Evolutionary conservation across 2,329 filamentous ascomycete species (phyloP).

Genomic region (Talaromyces sp.): DNA sequence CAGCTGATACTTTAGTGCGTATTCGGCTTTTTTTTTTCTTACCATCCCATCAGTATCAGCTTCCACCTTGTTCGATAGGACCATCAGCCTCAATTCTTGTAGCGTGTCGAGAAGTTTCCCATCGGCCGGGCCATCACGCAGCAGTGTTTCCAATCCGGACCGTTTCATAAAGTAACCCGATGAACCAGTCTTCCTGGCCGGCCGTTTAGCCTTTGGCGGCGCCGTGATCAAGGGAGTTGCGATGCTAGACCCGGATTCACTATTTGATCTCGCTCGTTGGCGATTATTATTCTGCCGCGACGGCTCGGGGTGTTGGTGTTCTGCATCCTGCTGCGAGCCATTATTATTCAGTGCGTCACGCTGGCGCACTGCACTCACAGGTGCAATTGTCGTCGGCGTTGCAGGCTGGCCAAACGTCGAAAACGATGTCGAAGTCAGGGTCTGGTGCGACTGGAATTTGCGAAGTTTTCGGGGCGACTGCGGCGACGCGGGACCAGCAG

Average conservation of each 20-base stretch:
- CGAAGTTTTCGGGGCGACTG: constrained; percentile 64
- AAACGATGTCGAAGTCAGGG: constrained; percentile 54
- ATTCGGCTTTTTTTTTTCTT: constrained; percentile 12
- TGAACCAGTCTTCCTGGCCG: constrained; percentile 41
- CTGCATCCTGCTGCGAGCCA: not conserved
- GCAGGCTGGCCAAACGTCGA: constrained; percentile 39
- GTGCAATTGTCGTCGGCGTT: constrained; percentile 10
- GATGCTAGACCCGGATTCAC: constrained; percentile 25
- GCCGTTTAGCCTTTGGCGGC: constrained; percentile 27
- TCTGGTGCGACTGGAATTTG: constrained; percentile 70
- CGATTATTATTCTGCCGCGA: constrained; percentile 8
- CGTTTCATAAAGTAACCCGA: constrained; percentile 36
- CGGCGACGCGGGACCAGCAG: constrained; percentile 26
- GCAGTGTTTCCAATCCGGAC: constrained; percentile 62
- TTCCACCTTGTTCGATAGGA: constrained; percentile 46
- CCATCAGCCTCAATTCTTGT: constrained; percentile 44
- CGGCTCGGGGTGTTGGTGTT: constrained; percentile 1
- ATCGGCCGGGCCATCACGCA: constrained; percentile 73
- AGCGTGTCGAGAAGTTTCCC: constrained; percentile 52
- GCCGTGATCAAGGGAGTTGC: constrained; percentile 47
- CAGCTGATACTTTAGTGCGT: not conserved
- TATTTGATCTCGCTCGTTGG: constrained; percentile 64
- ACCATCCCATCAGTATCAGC: constrained; percentile 52
- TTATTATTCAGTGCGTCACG: not conserved
- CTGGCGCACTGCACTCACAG: not conserved